Conservation (phyloP, 192 early-diverging fungal genomes). For the Geranomyces michiganensis region DNA sequence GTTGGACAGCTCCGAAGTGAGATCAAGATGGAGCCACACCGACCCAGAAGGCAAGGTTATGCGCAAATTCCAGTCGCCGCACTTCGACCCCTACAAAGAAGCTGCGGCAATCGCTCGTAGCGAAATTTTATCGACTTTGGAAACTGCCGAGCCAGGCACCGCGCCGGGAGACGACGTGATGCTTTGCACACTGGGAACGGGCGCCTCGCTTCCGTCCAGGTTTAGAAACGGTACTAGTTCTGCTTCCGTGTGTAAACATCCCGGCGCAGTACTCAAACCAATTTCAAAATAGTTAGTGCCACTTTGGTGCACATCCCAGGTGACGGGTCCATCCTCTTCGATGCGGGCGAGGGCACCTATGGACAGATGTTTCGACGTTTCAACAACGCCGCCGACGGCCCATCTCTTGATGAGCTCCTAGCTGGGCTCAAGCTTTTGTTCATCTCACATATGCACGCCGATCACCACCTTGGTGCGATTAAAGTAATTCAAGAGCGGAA, state of each 20-base stretch:
- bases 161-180: slow-evolving; percentile 28
- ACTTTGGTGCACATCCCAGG: slow-evolving; percentile 72
- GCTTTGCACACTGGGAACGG: slow-evolving; percentile 86
- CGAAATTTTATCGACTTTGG: not conserved
- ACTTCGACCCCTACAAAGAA: not conserved
- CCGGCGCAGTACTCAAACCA: slow-evolving; percentile 8
- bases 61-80: not conserved
- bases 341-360: slow-evolving; percentile 88
- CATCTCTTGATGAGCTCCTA: slow-evolving; percentile 41
- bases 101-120: not conserved
- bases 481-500: slow-evolving; percentile 73
- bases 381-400: slow-evolving; percentile 39
- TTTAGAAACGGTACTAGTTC: slow-evolving; percentile 81
- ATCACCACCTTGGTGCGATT: slow-evolving; percentile 91
- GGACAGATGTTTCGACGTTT: slow-evolving; percentile 80
- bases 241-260: not conserved
- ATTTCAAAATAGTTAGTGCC: slow-evolving; percentile 70
- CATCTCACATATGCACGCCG: slow-evolving; percentile 96
- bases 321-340: slow-evolving; percentile 74
- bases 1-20: slow-evolving; percentile 43
- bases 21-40: slow-evolving; percentile 7
- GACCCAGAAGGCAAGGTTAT: slow-evolving; percentile 19
- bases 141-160: not conserved
- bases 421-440: slow-evolving; percentile 71
- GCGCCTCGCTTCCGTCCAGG: slow-evolving; percentile 82